Conservation (phyloP, 768 basidiomycete genomes). For the Termitomyces sp. region DNA sequence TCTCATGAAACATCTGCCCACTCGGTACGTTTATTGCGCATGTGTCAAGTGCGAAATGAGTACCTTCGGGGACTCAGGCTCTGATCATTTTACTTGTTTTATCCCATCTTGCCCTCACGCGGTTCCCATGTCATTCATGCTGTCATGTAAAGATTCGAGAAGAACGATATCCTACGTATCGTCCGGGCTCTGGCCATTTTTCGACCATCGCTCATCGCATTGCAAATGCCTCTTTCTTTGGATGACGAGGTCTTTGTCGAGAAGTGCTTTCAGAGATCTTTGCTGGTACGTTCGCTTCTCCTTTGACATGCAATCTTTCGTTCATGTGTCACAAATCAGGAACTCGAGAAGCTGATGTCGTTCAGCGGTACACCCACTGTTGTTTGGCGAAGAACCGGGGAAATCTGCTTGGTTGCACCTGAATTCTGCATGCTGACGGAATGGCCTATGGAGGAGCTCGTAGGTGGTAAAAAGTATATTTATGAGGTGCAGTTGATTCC, state of each 20-base stretch:
- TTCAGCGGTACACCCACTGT: slow-evolving; percentile 97
- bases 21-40: slow-evolving; percentile 54
- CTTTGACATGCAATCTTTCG: slow-evolving; percentile 8
- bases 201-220: slow-evolving; percentile 92
- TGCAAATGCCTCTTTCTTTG: slow-evolving; percentile 95
- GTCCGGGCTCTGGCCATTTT: slow-evolving; percentile 93
- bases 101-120: slow-evolving; percentile 12
- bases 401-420: slow-evolving; percentile 93
- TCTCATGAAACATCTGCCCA: slow-evolving; percentile 89
- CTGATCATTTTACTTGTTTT: slow-evolving; percentile 25
- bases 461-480: slow-evolving; percentile 53
- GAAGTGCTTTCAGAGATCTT: slow-evolving; percentile 88
- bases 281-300: slow-evolving; percentile 53
- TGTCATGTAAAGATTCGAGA: slow-evolving; percentile 70
- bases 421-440: slow-evolving; percentile 95
- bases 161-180: slow-evolving; percentile 91
- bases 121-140: slow-evolving; percentile 10
- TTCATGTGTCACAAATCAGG: slow-evolving; percentile 41
- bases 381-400: slow-evolving; percentile 96
- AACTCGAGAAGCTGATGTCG: slow-evolving; percentile 94
- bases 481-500: slow-evolving; percentile 43
- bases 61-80: slow-evolving; percentile 35
- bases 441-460: slow-evolving; percentile 82
- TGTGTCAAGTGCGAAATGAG: slow-evolving; percentile 31
- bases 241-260: slow-evolving; percentile 98